Evolutionary conservation across 2,329 filamentous ascomycete genomes (phyloP), one percentile per base, ranked within the genome.

Genomic region (Ceratocystis harringtonii): DNA sequence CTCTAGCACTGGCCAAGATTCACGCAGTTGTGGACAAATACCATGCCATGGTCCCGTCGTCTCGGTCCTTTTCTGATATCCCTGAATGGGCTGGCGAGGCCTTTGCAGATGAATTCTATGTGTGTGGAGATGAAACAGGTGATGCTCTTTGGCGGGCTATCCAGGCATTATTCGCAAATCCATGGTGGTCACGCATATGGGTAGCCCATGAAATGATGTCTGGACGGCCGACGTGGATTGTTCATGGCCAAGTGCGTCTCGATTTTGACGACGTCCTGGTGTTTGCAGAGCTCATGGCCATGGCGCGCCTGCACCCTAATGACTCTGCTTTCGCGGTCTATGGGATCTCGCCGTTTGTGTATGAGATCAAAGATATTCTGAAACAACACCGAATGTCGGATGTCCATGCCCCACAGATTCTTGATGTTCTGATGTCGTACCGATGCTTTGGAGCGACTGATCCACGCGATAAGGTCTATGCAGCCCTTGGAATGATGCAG

Each of bases 401-500:
- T 15, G 41, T 28, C 5, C 36, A 64, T 10, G 65, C 65, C 32
- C 62, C 60, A 10, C 62, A 67, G 50, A 63, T 69, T 7, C 64
- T 69, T 3, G 65, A 66, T 43, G 61, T 66, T 5, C 65, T 69
- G 1, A 68, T 67, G 43, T 60, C 67, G 3, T 68, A 66, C 52
- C 65, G 68, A 1, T 66, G 68, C 44, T 67, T 67, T 32, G 68
- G 69, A 25, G 67, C 69, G 7, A 67, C 67, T 12, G 70, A 71
- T 60, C 68, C 70, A n/a, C 65, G 69, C 22, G 70, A 71, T 65
- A 71, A 71, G 48, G 69, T 71, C 10, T 71, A 71, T 65, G 70
- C 70, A 30, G 67, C 70, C 8, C 68, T 71, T 1, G 70, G 70
- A 1, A 68, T 71, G 32, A 69, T 71, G 61, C 69, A 69, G 44